Evolutionary conservation across 441 rosid genomes (phyloP).

Genomic region (Croton setiger): DNA sequence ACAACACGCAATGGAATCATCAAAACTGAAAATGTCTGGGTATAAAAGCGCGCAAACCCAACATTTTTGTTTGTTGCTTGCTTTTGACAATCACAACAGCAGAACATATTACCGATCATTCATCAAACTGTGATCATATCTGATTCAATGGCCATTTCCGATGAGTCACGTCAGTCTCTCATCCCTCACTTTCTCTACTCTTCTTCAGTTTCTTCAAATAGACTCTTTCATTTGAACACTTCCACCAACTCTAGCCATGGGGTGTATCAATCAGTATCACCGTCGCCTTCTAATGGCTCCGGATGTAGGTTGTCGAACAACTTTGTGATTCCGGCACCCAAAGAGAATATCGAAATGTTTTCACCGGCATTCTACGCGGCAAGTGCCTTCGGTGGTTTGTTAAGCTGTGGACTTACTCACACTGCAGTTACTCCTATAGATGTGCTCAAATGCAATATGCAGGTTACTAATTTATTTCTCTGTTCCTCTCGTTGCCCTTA

Average conservation of each 20-base stretch:
- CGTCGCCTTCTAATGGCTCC: constrained; percentile 17
- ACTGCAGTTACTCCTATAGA: constrained; percentile 94
- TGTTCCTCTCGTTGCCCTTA: too few relatives aligned
- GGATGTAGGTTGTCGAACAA: constrained; percentile 23
- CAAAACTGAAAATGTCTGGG: too few relatives aligned
- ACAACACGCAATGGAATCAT: too few relatives aligned
- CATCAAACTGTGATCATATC: background rate
- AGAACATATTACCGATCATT: background rate
- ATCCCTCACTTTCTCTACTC: constrained; percentile 80
- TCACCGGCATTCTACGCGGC: constrained; percentile 91
- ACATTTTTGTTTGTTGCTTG: background rate
- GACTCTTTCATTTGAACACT: constrained; percentile 19
- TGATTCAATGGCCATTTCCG: constrained; percentile 40
- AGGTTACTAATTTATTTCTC: constrained; percentile 35
- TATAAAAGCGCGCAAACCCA: too few relatives aligned
- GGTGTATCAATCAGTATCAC: constrained; percentile 17
- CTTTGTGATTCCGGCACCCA: constrained; percentile 65
- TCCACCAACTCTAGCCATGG: constrained; percentile 1
- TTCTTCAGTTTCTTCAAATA: constrained; percentile 26
- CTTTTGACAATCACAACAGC: background rate
- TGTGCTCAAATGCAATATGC: constrained; percentile 99
- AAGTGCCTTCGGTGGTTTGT: constrained; percentile 70
- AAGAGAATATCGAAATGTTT: constrained; percentile 81
- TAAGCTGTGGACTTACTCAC: constrained; percentile 95
- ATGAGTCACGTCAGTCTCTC: constrained; percentile 42